These are phyloP conservation scores for Populus tremula DNA, from an alignment of 345 rosid species.

Conservation along the genomic window DNA sequence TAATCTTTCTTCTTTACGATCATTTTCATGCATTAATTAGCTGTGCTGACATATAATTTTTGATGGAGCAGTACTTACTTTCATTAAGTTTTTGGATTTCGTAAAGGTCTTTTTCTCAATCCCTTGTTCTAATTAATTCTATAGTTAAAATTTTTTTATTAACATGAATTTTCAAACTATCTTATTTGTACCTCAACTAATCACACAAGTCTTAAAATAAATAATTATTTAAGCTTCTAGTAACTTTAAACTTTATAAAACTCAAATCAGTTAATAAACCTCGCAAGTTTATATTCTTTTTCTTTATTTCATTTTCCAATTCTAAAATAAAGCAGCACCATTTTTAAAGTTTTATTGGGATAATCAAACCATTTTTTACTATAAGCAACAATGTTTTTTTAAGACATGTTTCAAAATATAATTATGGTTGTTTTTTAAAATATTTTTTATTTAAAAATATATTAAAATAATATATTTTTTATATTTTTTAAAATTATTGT, in stretches of 20 bases:
- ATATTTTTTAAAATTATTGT: too few species aligned
- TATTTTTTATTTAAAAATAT: too few species aligned
- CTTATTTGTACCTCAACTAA: too few species aligned
- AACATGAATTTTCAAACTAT: too few species aligned
- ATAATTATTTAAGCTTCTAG: too few species aligned
- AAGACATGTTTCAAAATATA: too few species aligned
- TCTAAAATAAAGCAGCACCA: background rate
- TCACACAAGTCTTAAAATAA: rapidly evolving
- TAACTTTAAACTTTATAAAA: too few species aligned
- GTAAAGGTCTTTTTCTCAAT: background rate
- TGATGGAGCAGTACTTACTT: background rate
- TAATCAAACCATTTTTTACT: background rate
- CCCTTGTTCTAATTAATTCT: too few species aligned
- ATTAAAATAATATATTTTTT: too few species aligned
- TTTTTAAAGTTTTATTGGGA: slow-evolving; percentile 4
- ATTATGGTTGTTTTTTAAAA: too few species aligned
- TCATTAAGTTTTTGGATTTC: background rate
- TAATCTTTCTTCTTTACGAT: background rate
- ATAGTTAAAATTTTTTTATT: too few species aligned
- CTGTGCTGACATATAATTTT: background rate
- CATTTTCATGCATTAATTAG: background rate
- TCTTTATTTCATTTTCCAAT: background rate
- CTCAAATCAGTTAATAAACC: rapidly evolving
- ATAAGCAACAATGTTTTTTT: background rate
- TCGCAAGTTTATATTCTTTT: background rate